Base-by-base conservation (phyloP, 805 yeast species). In the Saccharomyces eubayanus region DNA sequence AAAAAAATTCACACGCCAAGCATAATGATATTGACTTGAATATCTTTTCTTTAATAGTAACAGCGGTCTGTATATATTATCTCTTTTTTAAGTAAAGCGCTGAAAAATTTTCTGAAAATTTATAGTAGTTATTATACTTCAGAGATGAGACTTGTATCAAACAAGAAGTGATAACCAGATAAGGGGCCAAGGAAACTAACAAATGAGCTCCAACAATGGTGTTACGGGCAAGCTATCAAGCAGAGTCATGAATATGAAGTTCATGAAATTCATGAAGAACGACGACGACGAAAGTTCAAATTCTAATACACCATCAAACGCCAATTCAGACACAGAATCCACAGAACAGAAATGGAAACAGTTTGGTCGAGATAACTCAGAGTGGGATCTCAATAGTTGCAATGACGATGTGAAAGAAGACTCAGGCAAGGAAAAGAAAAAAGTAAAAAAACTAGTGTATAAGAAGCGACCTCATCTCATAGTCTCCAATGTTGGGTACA, bases 241-340 rank as follows among this genome's bases (percentile, higher is more conserved):
- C 62, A 78, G 89, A 62, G 87, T 89, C 62, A 74, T 85, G 82
- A 85, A 84, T 78, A 89, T 89, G 96, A 89, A 88, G 76, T 83
- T 82, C 73, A 80, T 82, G 83, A 73, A 68, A 48, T 67, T 76
- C 31, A 80, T 78, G 12, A 76, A 70, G 36, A 64, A 66, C 10
- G 68, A 66, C 11, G 64, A 62, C 53, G 63, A 64, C 47, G 71
- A 65, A 48, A 77, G 73, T 53, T 63, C 77, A 16, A 70, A 66
- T 48, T 86, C 82, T 49, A 50, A 46, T 12, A 56, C 55, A 3
- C 48, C 48, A 2, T 46, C 31, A 5, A 51, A 51, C 6, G 27
- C 48, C 6, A 47, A 46, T 12, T 50, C 27, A 21, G 49, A 47
- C 20, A 29, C 48, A 16, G 40, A 16, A 28, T 30, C 27, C 28